Conservation (phyloP, 345 rosid genomes). For the Eucalyptus coolabah region DNA sequence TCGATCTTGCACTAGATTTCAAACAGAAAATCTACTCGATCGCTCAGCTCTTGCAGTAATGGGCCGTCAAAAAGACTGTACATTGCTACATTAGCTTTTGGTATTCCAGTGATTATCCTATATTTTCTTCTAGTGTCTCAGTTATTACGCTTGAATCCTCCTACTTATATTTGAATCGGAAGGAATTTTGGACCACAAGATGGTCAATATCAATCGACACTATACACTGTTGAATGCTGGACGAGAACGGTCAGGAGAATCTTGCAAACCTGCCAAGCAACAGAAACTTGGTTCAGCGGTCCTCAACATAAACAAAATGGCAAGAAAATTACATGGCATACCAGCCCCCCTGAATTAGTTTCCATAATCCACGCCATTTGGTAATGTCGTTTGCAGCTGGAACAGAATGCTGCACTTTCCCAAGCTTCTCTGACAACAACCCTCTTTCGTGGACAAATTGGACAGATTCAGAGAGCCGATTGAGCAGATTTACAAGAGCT, state of each 20-base stretch:
- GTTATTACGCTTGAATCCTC: not conserved
- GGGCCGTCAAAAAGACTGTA: not conserved
- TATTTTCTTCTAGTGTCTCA: not conserved
- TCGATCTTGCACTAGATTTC: not conserved
- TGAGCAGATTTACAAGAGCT: constrained; percentile 63
- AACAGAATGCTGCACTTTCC: not conserved
- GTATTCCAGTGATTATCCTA: not conserved
- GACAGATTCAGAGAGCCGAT: constrained; percentile 61
- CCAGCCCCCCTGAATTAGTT: not conserved
- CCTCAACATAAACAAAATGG: not conserved
- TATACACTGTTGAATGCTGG: not conserved
- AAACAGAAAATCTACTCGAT: not conserved
- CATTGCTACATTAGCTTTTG: not conserved
- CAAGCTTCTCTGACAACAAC: not conserved
- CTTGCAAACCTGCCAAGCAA: not conserved
- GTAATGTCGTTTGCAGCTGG: not conserved
- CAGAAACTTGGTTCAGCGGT: not conserved
- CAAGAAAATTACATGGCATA: not conserved
- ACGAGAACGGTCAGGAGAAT: not conserved
- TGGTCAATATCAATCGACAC: not conserved
- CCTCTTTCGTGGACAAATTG: constrained; percentile 48
- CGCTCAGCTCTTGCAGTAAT: not conserved
- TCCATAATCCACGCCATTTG: not conserved
- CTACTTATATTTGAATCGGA: not conserved
- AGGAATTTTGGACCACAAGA: not conserved